Conservation (phyloP, 768 basidiomycete genomes). For the Rhizopogon rudus region DNA sequence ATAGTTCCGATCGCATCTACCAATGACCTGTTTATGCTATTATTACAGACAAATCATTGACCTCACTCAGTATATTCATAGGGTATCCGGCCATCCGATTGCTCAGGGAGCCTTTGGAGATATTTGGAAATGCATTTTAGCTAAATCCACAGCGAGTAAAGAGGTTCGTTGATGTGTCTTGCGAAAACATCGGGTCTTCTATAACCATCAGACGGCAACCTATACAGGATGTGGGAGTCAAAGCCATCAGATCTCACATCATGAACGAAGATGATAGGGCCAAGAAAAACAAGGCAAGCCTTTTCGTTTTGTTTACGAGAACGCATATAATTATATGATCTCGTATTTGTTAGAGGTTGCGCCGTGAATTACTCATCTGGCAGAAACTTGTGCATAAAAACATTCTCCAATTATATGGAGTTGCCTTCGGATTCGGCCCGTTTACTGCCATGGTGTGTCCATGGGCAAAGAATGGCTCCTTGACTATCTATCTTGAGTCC, state of each 20-base stretch:
- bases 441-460: slow-evolving; percentile 19
- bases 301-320: not conserved
- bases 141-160: not conserved
- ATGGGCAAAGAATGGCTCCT: slow-evolving; percentile 15
- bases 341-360: slow-evolving; percentile 8
- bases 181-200: not conserved
- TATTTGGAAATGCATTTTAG: slow-evolving; percentile 2
- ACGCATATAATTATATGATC: not conserved
- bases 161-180: not conserved
- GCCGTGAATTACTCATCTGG: slow-evolving; percentile 19
- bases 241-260: slow-evolving; percentile 4
- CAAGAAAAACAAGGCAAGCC: slow-evolving; percentile 1
- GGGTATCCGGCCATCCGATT: not conserved
- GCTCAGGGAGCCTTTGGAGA: slow-evolving; percentile 5
- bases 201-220: not conserved
- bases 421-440: slow-evolving; percentile 17
- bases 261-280: not conserved
- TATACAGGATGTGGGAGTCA: not conserved
- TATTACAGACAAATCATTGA: not conserved
- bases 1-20: not conserved
- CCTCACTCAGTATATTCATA: slow-evolving; percentile 1
- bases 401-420: slow-evolving; percentile 15
- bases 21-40: not conserved
- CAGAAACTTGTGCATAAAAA: slow-evolving; percentile 13
- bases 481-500: slow-evolving; percentile 11